Conservation (phyloP, 2,329 filamentous ascomycete genomes). For the Phialophora verrucosa region DNA sequence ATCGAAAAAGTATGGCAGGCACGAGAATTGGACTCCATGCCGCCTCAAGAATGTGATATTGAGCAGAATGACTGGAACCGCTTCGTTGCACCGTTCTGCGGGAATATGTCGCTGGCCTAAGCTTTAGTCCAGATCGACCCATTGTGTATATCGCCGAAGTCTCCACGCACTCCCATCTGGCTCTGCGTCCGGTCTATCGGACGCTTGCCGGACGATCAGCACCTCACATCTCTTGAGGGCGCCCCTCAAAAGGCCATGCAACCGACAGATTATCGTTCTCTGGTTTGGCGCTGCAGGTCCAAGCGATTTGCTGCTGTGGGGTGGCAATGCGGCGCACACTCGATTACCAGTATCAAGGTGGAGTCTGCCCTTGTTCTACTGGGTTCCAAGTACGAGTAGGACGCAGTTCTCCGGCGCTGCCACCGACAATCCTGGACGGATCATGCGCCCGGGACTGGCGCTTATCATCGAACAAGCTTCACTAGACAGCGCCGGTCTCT, state of each 20-base stretch:
- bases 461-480: constrained; percentile 9
- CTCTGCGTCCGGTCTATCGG: no score
- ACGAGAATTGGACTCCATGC: constrained; percentile 44
- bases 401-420: constrained; percentile 1
- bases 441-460: background rate
- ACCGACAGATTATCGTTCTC: background rate
- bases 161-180: no score
- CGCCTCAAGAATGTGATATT: background rate
- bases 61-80: constrained; percentile 23
- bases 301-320: constrained; percentile 1
- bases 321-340: no score
- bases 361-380: background rate
- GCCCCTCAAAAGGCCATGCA: background rate
- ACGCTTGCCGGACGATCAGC: no score
- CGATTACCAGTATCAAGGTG: no score
- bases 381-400: background rate
- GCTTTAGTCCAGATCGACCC: background rate
- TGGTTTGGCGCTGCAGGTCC: background rate
- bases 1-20: constrained; percentile 57
- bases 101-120: constrained; percentile 28
- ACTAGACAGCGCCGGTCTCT: background rate
- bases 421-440: background rate
- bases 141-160: background rate
- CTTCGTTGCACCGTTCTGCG: constrained; percentile 28
- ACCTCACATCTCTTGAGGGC: no score